Percentiles rank a stretch among this genome's conserved stretches.
These are phyloP conservation scores for Anastatica hierochuntica DNA, from an alignment of 345 rosid species.

Conservation along the genomic window DNA sequence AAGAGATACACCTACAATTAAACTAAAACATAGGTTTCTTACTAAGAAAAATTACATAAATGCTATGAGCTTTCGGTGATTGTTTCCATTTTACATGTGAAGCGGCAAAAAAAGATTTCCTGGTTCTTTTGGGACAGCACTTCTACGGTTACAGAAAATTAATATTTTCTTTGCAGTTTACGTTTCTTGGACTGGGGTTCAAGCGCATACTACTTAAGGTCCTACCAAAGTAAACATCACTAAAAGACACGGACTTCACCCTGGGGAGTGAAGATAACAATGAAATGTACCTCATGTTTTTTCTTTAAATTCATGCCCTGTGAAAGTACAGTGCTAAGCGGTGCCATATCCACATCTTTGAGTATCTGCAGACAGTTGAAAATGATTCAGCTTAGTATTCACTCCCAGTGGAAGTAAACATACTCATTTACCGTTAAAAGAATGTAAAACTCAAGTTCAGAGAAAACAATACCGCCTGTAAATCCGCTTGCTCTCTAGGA, in stretches of 20 bases:
- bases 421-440: not conserved
- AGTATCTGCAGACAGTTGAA: conserved; percentile 36
- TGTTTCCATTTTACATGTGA: not conserved
- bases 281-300: conserved; percentile 65
- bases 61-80: conserved; percentile 1
- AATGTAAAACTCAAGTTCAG: not conserved
- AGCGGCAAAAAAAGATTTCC: not conserved
- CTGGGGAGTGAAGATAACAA: not conserved
- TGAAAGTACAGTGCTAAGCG: conserved; percentile 55
- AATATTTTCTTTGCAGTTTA: not conserved
- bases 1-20: not conserved
- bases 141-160: not conserved
- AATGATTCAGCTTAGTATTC: not conserved
- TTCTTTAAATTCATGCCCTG: conserved; percentile 94
- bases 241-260: not conserved
- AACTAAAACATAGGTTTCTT: not conserved
- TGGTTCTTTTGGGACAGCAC: not conserved
- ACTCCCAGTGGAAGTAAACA: not conserved
- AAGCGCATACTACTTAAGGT: not conserved
- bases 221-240: not conserved
- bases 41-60: not conserved
- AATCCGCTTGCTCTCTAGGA: conserved; percentile 56
- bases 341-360: conserved; percentile 33
- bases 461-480: conserved; percentile 33
- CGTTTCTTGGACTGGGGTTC: not conserved